Percentiles rank a stretch among this genome's conserved stretches.
Conservation (phyloP, 768 basidiomycete species). For the Lactifluus hygrophoroides region DNA sequence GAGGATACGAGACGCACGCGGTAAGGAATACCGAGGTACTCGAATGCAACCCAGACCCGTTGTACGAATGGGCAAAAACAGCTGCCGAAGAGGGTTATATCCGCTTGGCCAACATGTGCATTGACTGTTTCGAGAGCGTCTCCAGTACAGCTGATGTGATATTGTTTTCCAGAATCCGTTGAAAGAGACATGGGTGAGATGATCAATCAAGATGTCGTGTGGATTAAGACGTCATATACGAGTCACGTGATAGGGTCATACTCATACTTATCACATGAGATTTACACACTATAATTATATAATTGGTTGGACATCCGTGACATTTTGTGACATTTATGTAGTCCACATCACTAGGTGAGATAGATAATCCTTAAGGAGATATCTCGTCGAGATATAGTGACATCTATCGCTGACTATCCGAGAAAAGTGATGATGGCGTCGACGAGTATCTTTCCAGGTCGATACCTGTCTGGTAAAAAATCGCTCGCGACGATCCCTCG, state of each 20-base stretch:
- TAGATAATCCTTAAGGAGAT: no score
- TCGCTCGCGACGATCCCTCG: constrained; percentile 7
- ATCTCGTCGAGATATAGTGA: no score
- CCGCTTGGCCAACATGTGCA: constrained; percentile 37
- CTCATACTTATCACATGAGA: no score
- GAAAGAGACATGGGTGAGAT: not conserved
- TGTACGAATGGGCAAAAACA: constrained; percentile 83
- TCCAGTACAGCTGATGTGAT: constrained; percentile 31
- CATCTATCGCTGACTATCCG: not conserved
- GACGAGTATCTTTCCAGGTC: constrained; percentile 6
- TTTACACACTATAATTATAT: no score
- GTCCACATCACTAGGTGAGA: no score
- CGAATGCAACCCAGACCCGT: constrained; percentile 68
- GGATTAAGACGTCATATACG: no score
- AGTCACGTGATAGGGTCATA: no score
- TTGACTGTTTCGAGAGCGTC: constrained; percentile 49
- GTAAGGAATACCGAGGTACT: constrained; percentile 63
- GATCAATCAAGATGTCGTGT: no score
- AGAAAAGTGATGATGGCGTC: not conserved
- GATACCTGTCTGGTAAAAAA: not conserved
- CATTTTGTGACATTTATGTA: no score
- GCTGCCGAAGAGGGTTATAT: constrained; percentile 59
- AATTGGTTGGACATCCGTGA: no score
- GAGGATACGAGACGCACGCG: constrained; percentile 43
- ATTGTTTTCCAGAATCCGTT: not conserved